phyloP scores from a whole-genome alignment of 352 stramenopile genomes.

The Peronospora farinosa region DNA sequence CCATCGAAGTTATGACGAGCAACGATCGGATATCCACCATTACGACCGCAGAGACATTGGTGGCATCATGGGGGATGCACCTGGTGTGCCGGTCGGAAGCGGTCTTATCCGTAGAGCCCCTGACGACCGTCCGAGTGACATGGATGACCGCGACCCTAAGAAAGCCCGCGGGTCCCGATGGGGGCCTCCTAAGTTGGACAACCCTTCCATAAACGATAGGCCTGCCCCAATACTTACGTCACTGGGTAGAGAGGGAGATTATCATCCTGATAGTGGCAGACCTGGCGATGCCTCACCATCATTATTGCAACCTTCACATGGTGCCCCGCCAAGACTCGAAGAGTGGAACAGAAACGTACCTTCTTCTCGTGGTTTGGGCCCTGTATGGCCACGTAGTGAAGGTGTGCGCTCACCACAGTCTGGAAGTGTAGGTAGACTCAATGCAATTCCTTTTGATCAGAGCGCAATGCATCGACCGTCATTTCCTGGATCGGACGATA shows the following conservation, averaged over 20 bases:
- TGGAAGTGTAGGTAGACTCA: slow-evolving; percentile 26
- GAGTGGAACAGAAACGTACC: slow-evolving; percentile 30
- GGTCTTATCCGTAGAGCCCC: slow-evolving; percentile 22
- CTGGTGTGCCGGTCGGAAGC: slow-evolving; percentile 19
- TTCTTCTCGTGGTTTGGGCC: slow-evolving; percentile 18
- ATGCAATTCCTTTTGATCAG: slow-evolving; percentile 18
- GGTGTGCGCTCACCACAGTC: slow-evolving; percentile 22
- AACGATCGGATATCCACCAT: slow-evolving; percentile 12
- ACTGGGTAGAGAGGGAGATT: slow-evolving; percentile 22
- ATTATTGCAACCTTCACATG: slow-evolving; percentile 21
- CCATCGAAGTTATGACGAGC: slow-evolving; percentile 21
- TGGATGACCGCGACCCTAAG: slow-evolving; percentile 48
- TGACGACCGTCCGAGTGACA: slow-evolving; percentile 25
- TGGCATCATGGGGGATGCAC: slow-evolving; percentile 26
- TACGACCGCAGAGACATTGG: slow-evolving; percentile 19
- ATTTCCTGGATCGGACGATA: slow-evolving; percentile 28
- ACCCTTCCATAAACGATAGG: slow-evolving; percentile 27
- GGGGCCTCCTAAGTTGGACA: slow-evolving; percentile 46
- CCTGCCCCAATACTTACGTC: slow-evolving; percentile 47
- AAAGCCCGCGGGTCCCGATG: slow-evolving; percentile 64
- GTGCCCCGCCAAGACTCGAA: slow-evolving; percentile 17
- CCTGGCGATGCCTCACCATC: slow-evolving; percentile 21
- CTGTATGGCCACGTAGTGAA: slow-evolving; percentile 23
- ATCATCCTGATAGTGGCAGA: slow-evolving; percentile 20
- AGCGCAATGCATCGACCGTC: slow-evolving; percentile 18